phyloP scores from a whole-genome alignment of 257 asterid species.

The Salvia hispanica region DNA sequence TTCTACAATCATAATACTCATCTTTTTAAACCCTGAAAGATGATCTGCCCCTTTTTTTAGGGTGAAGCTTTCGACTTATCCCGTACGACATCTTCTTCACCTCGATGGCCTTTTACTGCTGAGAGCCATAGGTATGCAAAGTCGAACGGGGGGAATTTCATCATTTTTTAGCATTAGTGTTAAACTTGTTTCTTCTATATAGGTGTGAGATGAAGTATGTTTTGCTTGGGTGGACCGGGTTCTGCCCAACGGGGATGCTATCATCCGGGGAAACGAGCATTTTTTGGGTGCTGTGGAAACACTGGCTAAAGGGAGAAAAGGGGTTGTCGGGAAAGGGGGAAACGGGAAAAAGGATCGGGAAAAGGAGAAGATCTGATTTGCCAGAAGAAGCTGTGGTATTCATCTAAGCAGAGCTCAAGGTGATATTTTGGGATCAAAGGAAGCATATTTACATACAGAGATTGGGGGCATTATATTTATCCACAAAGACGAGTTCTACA shows the following conservation, averaged over 20 bases:
- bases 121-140: conserved; percentile 77
- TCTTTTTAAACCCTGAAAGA: conserved; percentile 13
- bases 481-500: conserved; percentile 38
- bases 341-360: conserved; percentile 67
- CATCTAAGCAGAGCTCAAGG: conserved; percentile 58
- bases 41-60: conserved; percentile 38
- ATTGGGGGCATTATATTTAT: conserved; percentile 18
- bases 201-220: conserved; percentile 97
- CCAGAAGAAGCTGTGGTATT: conserved; percentile 98
- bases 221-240: conserved; percentile 91
- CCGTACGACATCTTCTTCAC: conserved; percentile 95
- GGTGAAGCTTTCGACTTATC: conserved; percentile 99
- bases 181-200: conserved; percentile 24
- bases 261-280: conserved; percentile 81
- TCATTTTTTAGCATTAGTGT: neutral
- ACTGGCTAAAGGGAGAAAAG: conserved; percentile 82
- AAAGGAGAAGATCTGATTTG: conserved; percentile 77
- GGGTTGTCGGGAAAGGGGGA: conserved; percentile 87
- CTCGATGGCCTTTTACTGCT: conserved; percentile 82
- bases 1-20: neutral
- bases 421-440: conserved; percentile 29
- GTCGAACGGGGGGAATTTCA: no score
- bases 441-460: conserved; percentile 17
- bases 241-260: conserved; percentile 74
- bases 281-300: conserved; percentile 63